A percentile compares a stretch with the other conserved stretches of the same genome.
Evolutionary conservation across 2,329 filamentous ascomycete genomes (phyloP).

Genomic region (Sclerotinia minor): DNA sequence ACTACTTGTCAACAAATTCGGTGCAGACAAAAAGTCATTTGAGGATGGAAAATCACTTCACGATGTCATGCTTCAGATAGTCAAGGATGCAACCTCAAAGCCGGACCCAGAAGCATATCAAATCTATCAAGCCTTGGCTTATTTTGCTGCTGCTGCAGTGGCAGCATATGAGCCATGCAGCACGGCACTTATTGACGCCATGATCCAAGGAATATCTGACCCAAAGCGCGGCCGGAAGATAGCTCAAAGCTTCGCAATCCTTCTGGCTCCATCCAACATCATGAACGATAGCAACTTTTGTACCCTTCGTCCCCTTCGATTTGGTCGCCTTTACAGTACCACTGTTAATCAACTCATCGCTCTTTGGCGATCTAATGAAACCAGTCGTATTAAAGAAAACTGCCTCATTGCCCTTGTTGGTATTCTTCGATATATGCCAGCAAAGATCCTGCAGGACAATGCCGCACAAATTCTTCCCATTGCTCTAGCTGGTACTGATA

Average conservation of each 20-base stretch:
- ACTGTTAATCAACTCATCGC: slow-evolving; percentile 28
- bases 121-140: slow-evolving; percentile 36
- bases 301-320: slow-evolving; percentile 35
- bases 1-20: slow-evolving; percentile 40
- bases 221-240: slow-evolving; percentile 30
- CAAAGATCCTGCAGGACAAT: slow-evolving; percentile 26
- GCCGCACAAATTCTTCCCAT: slow-evolving; percentile 32
- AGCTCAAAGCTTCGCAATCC: slow-evolving; percentile 37
- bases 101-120: slow-evolving; percentile 26
- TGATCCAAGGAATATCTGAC: slow-evolving; percentile 33
- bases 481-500: slow-evolving; percentile 35
- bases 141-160: slow-evolving; percentile 37
- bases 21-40: slow-evolving; percentile 27
- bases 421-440: slow-evolving; percentile 35
- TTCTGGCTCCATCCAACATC: slow-evolving; percentile 36
- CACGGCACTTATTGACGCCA: slow-evolving; percentile 30
- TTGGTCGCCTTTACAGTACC: slow-evolving; percentile 32
- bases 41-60: slow-evolving; percentile 24
- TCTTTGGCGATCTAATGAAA: slow-evolving; percentile 27
- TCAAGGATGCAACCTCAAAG: slow-evolving; percentile 20
- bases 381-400: slow-evolving; percentile 31
- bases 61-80: slow-evolving; percentile 28
- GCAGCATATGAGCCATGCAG: slow-evolving; percentile 32
- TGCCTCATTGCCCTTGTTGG: slow-evolving; percentile 38
- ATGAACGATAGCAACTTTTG: slow-evolving; percentile 39